Conservation (phyloP, 2,329 filamentous ascomycete species). For the Xylariaceae sp. region DNA sequence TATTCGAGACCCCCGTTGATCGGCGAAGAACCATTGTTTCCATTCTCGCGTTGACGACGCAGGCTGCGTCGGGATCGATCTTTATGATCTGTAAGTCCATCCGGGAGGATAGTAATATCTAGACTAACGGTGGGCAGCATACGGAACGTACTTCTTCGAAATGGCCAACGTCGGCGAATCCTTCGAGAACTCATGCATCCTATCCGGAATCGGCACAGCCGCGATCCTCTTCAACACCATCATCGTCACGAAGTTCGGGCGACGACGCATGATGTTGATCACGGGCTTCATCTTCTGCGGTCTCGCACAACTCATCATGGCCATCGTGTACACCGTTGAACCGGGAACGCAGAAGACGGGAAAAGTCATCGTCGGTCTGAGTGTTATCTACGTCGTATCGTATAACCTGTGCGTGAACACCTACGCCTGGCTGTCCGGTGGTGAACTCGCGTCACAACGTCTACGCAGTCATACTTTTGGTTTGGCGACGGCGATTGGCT, state of each 20-base stretch:
- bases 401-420: conserved; percentile 51
- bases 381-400: conserved; percentile 48
- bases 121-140: conserved; percentile 42
- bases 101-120: no score
- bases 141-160: conserved; percentile 55
- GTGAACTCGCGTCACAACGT: conserved; percentile 52
- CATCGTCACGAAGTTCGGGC: conserved; percentile 49
- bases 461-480: conserved; percentile 54
- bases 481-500: conserved; percentile 47
- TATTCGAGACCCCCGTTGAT: conserved; percentile 48
- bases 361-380: conserved; percentile 47
- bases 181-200: conserved; percentile 53
- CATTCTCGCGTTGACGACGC: conserved; percentile 43
- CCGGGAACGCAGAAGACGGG: conserved; percentile 36
- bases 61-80: conserved; percentile 52
- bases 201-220: conserved; percentile 49
- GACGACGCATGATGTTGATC: conserved; percentile 49
- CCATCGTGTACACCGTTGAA: conserved; percentile 45
- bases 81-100: conserved; percentile 49
- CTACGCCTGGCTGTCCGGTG: conserved; percentile 53
- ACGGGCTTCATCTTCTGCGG: conserved; percentile 48
- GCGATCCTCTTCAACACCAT: conserved; percentile 49
- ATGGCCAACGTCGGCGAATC: conserved; percentile 52
- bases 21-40: conserved; percentile 45
- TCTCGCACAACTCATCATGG: conserved; percentile 49